These are phyloP conservation scores for Dictyostelium firmibasis DNA, from an alignment of 78 protist species.

Conservation along the genomic window DNA sequence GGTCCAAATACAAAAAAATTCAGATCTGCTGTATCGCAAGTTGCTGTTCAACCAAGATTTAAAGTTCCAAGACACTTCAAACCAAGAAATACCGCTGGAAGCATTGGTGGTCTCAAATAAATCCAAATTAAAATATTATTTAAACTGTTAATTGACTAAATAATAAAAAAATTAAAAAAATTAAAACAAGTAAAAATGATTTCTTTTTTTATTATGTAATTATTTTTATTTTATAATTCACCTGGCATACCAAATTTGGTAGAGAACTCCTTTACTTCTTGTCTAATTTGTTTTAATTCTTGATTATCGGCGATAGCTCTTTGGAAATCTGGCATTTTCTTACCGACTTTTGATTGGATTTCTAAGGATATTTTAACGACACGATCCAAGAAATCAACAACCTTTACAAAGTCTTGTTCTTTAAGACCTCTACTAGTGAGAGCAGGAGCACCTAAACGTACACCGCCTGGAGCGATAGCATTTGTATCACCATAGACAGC, in stretches of 20 bases:
- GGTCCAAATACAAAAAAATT: slow-evolving; percentile 5
- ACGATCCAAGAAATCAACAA: slow-evolving; percentile 93
- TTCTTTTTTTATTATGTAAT: background rate
- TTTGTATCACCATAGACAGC: slow-evolving; percentile 95
- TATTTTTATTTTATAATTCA: background rate
- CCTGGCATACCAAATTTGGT: slow-evolving; percentile 93
- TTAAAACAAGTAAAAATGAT: no score
- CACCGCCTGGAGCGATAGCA: slow-evolving; percentile 97
- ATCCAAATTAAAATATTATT: no score
- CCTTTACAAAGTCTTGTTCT: slow-evolving; percentile 90
- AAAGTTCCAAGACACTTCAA: background rate
- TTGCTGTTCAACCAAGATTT: background rate
- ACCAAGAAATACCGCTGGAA: background rate
- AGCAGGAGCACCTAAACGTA: slow-evolving; percentile 97
- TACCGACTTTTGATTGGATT: slow-evolving; percentile 81
- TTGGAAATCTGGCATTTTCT: slow-evolving; percentile 87
- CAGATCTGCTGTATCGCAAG: background rate
- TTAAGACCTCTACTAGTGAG: slow-evolving; percentile 96
- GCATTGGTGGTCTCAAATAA: background rate
- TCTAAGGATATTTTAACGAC: slow-evolving; percentile 84
- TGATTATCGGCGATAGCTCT: slow-evolving; percentile 26
- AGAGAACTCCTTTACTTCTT: slow-evolving; percentile 89
- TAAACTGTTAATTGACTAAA: no score
- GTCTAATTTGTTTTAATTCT: slow-evolving; percentile 41
- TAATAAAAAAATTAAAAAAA: no score